Percentiles rank a stretch among this genome's conserved stretches.
Conservation (phyloP, 768 basidiomycete genomes). For the Mycena vitilis region DNA sequence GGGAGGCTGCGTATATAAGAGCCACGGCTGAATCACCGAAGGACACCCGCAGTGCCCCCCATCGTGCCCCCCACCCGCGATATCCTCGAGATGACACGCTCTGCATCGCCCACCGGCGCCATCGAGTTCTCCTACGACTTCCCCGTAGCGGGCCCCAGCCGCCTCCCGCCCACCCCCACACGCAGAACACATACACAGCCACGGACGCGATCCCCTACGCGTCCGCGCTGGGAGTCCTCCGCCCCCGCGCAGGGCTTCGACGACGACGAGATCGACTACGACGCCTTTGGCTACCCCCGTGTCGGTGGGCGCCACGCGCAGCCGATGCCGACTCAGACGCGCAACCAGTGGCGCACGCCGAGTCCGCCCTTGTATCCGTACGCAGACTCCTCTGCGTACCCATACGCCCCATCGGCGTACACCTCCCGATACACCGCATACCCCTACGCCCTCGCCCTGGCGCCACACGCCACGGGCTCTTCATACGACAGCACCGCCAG, state of each 20-base stretch:
- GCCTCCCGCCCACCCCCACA: neutral
- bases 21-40: too few species aligned
- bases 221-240: constrained; percentile 13
- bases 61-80: too few species aligned
- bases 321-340: constrained; percentile 5
- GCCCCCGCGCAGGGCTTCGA: constrained; percentile 8
- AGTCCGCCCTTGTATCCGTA: neutral
- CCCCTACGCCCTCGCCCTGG: constrained; percentile 1
- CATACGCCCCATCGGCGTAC: neutral
- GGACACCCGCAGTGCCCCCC: too few species aligned
- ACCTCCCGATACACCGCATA: neutral
- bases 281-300: constrained; percentile 22
- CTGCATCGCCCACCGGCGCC: constrained; percentile 24
- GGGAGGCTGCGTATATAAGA: too few species aligned
- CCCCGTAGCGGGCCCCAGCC: constrained; percentile 20
- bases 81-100: constrained; percentile 20
- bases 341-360: constrained; percentile 35
- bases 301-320: neutral
- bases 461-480: neutral
- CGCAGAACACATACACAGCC: neutral
- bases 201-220: constrained; percentile 6
- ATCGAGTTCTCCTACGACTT: constrained; percentile 37
- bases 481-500: constrained; percentile 7
- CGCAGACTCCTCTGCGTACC: too few species aligned
- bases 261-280: constrained; percentile 18